Conservation (phyloP, 1,139 yeast genomes). For the Hyphopichia fennica region DNA sequence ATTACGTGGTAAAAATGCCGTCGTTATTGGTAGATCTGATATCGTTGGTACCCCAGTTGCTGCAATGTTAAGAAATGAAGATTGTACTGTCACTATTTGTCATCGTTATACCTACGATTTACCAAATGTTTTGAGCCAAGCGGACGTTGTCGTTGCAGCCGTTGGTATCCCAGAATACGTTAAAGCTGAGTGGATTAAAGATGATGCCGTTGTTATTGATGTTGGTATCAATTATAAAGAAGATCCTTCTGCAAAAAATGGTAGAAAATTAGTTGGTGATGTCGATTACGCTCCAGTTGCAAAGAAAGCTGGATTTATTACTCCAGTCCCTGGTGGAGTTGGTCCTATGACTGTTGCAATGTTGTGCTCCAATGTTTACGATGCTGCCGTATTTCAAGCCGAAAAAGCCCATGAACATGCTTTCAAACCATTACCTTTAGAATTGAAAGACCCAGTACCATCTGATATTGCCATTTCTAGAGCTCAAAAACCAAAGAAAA, state of each 20-base stretch:
- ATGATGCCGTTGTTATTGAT: slow-evolving; percentile 69
- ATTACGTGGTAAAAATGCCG: slow-evolving; percentile 69
- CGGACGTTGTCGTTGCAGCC: slow-evolving; percentile 77
- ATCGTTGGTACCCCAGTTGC: slow-evolving; percentile 84
- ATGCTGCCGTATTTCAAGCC: slow-evolving; percentile 61
- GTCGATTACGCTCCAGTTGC: slow-evolving; percentile 64
- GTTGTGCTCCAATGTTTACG: slow-evolving; percentile 68
- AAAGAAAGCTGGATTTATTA: slow-evolving; percentile 58
- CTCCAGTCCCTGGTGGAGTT: slow-evolving; percentile 89
- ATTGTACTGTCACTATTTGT: slow-evolving; percentile 75
- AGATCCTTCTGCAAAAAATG: slow-evolving; percentile 63
- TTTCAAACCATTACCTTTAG: slow-evolving; percentile 50
- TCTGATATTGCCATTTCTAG: slow-evolving; percentile 76
- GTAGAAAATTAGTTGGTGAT: slow-evolving; percentile 72
- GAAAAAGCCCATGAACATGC: slow-evolving; percentile 46
- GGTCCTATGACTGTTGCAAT: slow-evolving; percentile 90
- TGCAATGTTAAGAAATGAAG: slow-evolving; percentile 65
- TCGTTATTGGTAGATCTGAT: slow-evolving; percentile 78
- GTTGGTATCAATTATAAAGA: slow-evolving; percentile 78
- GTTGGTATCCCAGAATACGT: slow-evolving; percentile 72
- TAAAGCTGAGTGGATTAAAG: slow-evolving; percentile 70
- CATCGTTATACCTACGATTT: slow-evolving; percentile 60
- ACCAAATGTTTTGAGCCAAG: slow-evolving; percentile 52
- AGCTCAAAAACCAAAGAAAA: slow-evolving; percentile 68
- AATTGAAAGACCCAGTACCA: slow-evolving; percentile 61